Conservation (phyloP, 495 filamentous ascomycete species). For the Chaetomium tenue region DNA sequence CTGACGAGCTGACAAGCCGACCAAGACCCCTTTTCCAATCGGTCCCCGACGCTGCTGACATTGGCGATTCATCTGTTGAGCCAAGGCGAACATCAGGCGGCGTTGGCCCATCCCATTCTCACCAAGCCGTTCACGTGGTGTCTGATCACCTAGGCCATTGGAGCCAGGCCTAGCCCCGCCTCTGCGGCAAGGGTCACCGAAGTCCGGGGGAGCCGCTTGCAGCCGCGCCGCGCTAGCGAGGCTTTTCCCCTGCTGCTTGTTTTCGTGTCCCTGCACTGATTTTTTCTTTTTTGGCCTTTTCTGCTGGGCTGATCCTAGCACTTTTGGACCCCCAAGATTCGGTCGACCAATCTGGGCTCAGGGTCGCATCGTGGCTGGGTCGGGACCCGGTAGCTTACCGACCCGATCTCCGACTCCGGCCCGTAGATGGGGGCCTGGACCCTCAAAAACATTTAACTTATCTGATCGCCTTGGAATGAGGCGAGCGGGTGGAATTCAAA, state of each 20-base stretch:
- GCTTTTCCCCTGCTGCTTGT: not conserved
- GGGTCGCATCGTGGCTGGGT: not conserved
- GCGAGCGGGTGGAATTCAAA: too few relatives aligned
- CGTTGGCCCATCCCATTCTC: conserved; percentile 2
- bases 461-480: not conserved
- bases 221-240: conserved; percentile 25
- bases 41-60: too few relatives aligned
- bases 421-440: not conserved
- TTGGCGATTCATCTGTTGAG: not conserved
- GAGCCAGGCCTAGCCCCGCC: not conserved
- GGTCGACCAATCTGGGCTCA: not conserved
- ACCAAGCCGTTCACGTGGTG: conserved; percentile 34
- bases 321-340: not conserved
- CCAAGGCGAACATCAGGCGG: not conserved
- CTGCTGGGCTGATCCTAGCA: not conserved
- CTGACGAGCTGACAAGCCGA: too few relatives aligned
- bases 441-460: not conserved
- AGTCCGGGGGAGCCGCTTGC: conserved; percentile 29
- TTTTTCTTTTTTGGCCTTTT: not conserved
- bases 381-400: not conserved
- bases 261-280: too few relatives aligned
- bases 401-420: conserved; percentile 11
- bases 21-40: too few relatives aligned
- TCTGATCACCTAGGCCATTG: conserved; percentile 29
- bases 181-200: conserved; percentile 1